A percentile compares a stretch with the other conserved stretches of the same genome.
These are phyloP conservation scores for Loxodes magnus DNA, from an alignment of 73 alveolate species.

Conservation along the genomic window DNA sequence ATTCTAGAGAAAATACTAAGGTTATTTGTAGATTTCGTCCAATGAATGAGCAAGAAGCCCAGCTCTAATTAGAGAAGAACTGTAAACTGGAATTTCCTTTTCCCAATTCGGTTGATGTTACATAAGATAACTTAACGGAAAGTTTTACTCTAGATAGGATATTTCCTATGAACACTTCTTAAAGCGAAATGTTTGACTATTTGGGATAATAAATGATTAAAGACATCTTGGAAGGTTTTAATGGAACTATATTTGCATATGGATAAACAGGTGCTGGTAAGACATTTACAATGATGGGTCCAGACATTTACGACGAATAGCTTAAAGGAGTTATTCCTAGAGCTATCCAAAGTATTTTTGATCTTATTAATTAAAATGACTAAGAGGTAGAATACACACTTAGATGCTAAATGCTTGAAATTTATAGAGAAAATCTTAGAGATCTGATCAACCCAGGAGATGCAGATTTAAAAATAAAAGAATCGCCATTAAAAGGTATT, in stretches of 20 bases:
- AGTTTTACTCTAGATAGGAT: too few species aligned
- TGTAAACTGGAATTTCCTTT: too few species aligned
- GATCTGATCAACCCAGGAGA: conserved; percentile 55
- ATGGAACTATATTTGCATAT: conserved; percentile 66
- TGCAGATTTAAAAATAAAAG: conserved; percentile 52
- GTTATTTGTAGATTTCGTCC: conserved; percentile 61
- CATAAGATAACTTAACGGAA: too few species aligned
- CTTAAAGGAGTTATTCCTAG: conserved; percentile 57
- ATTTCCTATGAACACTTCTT: too few species aligned
- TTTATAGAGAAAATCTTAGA: conserved; percentile 60
- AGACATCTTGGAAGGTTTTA: conserved; percentile 63
- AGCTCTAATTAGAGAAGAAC: too few species aligned
- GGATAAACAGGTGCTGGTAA: conserved; percentile 74
- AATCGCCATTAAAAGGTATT: conserved; percentile 64
- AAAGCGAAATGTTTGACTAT: too few species aligned
- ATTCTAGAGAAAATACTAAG: conserved; percentile 10
- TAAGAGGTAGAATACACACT: conserved; percentile 60
- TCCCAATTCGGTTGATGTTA: conserved; percentile 48
- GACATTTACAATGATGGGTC: conserved; percentile 72
- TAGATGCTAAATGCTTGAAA: conserved; percentile 62
- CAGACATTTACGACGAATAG: conserved; percentile 41
- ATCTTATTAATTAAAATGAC: conserved; percentile 31
- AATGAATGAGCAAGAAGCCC: conserved; percentile 22
- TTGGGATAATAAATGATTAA: too few species aligned
- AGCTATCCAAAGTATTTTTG: conserved; percentile 61